These are phyloP conservation scores for Trametes cinnabarina DNA, from an alignment of 768 basidiomycete species.

Conservation along the genomic window DNA sequence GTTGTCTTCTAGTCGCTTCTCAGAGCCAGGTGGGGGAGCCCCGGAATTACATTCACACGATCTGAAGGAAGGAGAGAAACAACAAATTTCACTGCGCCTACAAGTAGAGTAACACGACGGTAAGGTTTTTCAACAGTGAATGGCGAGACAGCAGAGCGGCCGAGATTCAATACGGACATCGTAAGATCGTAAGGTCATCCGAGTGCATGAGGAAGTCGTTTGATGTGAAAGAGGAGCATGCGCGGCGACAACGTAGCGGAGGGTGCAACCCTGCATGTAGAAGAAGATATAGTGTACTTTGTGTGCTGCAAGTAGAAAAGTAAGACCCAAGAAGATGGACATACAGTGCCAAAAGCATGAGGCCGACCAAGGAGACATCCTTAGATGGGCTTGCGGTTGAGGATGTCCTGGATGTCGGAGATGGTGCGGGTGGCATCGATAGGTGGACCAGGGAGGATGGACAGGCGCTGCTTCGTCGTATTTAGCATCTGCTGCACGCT, in stretches of 20 bases:
- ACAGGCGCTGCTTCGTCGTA: conserved; percentile 75
- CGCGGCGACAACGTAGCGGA: conserved; percentile 2
- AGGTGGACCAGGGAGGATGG: conserved; percentile 72
- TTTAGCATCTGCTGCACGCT: conserved; percentile 75
- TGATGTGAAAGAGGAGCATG: conserved; percentile 5
- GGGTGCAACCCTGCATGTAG: conserved; percentile 18
- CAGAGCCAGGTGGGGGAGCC: no score
- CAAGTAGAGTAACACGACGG: conserved; percentile 16
- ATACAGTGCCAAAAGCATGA: conserved; percentile 2
- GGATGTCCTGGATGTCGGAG: conserved; percentile 71
- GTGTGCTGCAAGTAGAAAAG: conserved; percentile 19
- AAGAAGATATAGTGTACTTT: conserved; percentile 20
- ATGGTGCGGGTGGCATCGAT: conserved; percentile 69
- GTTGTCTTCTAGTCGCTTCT: no score
- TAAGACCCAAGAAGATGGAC: conserved; percentile 5
- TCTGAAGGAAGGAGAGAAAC: not conserved
- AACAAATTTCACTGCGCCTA: conserved; percentile 9
- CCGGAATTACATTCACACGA: no score
- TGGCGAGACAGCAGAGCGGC: conserved; percentile 3
- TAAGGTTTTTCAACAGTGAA: conserved; percentile 13
- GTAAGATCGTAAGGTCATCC: conserved; percentile 16
- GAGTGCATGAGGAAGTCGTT: conserved; percentile 16
- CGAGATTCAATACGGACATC: conserved; percentile 12
- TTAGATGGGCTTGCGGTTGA: conserved; percentile 43
- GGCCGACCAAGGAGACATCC: not conserved